Conservation (phyloP, 441 rosid species). For the Erodium texanum region DNA sequence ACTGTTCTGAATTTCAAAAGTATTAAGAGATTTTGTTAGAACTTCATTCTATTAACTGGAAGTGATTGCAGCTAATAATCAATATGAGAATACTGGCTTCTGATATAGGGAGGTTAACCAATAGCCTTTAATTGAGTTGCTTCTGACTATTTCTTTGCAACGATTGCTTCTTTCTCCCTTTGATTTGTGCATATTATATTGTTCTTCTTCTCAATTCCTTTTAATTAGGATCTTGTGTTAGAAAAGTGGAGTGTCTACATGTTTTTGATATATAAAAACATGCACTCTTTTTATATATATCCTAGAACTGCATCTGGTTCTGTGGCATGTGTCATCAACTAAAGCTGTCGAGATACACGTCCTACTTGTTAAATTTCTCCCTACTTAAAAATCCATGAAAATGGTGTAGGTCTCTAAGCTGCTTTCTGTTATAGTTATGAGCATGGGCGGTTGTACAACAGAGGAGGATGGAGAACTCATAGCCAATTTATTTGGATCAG, state of each 20-base stretch:
- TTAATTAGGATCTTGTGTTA: neutral
- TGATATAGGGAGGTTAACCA: neutral
- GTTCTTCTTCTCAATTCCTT: constrained; percentile 3
- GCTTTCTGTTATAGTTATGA: constrained; percentile 42
- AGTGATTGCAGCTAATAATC: neutral
- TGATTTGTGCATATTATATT: neutral
- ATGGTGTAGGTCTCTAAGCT: constrained; percentile 13
- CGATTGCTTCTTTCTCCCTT: neutral
- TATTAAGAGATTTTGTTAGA: no score
- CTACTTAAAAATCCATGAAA: neutral
- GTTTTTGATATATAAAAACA: neutral
- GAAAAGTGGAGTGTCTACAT: neutral
- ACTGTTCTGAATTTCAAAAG: neutral
- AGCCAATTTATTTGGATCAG: constrained; percentile 57
- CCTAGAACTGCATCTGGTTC: neutral
- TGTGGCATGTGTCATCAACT: neutral
- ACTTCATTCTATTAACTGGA: neutral
- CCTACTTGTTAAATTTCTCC: constrained; percentile 2
- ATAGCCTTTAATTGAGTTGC: neutral
- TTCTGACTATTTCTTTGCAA: neutral
- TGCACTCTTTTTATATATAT: neutral
- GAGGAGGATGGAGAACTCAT: constrained; percentile 69
- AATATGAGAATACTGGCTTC: no score
- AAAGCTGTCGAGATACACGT: neutral
- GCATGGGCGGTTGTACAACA: constrained; percentile 65